Conservation (phyloP, 106 monocot species). For the Dioscorea dumetorum region DNA sequence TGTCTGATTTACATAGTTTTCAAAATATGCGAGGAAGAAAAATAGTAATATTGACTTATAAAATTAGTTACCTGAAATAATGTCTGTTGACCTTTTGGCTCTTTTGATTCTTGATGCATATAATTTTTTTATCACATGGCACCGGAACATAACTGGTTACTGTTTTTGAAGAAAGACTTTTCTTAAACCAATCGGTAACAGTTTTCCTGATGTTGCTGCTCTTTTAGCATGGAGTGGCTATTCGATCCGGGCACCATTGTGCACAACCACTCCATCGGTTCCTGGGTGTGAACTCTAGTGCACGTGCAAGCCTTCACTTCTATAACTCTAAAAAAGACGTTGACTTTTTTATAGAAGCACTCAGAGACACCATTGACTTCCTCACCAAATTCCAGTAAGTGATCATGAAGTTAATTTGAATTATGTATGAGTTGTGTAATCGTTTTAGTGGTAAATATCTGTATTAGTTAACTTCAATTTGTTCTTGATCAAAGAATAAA, state of each 20-base stretch:
- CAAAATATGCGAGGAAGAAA: too few relatives aligned
- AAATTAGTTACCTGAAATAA: too few relatives aligned
- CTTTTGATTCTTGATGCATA: too few relatives aligned
- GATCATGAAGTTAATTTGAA: not conserved
- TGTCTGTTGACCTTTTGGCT: too few relatives aligned
- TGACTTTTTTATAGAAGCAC: conserved; percentile 63
- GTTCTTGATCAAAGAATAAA: not conserved
- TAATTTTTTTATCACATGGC: too few relatives aligned
- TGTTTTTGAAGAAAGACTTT: too few relatives aligned
- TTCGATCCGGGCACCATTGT: conserved; percentile 94
- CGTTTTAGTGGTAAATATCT: not conserved
- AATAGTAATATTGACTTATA: too few relatives aligned
- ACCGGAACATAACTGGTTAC: too few relatives aligned
- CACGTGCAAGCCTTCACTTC: conserved; percentile 85
- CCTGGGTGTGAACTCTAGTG: conserved; percentile 63
- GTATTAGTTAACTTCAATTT: not conserved
- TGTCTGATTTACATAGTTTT: too few relatives aligned
- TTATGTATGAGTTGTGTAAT: not conserved
- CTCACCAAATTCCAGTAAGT: conserved; percentile 39
- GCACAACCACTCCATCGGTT: conserved; percentile 78
- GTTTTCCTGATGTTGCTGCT: not conserved
- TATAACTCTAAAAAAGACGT: conserved; percentile 88
- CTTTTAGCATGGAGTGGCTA: conserved; percentile 74
- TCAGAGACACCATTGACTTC: conserved; percentile 71
- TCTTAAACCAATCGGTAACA: too few relatives aligned